phyloP scores from a whole-genome alignment of 768 basidiomycete genomes.

The Candolleomyces aberdarensis region DNA sequence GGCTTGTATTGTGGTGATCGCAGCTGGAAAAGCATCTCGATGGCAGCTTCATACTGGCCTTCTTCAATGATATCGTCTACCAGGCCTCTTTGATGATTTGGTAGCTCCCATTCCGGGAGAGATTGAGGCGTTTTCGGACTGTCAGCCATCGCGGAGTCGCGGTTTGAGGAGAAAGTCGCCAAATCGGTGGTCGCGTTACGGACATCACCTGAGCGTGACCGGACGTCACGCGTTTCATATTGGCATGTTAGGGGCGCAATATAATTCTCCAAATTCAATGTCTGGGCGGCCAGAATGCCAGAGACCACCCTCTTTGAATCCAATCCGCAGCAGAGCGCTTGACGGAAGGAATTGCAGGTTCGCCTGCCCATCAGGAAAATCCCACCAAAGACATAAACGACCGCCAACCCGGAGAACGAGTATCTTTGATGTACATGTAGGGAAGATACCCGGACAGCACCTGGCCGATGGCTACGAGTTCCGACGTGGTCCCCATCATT shows the following conservation, averaged over 20 bases:
- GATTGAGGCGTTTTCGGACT: background rate
- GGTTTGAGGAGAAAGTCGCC: background rate
- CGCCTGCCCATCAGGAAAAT: too few species aligned
- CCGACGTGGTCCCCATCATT: background rate
- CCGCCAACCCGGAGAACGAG: background rate
- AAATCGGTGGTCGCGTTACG: background rate
- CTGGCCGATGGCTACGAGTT: background rate
- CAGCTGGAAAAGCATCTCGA: conserved; percentile 58
- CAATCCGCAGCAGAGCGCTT: too few species aligned
- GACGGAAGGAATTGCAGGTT: too few species aligned
- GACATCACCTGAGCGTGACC: background rate
- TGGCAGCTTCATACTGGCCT: conserved; percentile 69
- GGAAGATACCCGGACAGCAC: background rate
- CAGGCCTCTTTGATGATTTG: conserved; percentile 23
- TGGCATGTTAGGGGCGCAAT: background rate
- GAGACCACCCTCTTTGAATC: too few species aligned
- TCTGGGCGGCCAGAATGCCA: too few species aligned
- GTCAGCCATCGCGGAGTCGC: background rate
- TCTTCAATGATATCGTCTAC: conserved; percentile 78
- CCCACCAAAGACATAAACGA: too few species aligned
- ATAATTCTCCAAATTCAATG: background rate
- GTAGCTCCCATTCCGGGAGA: conserved; percentile 11
- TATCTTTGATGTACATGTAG: background rate
- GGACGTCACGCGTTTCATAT: background rate
- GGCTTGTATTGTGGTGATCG: conserved; percentile 57